Evolutionary conservation across 306 rosid species (phyloP), one percentile per base, ranked within the genome.

Genomic region (Lithocarpus polystachyus): DNA sequence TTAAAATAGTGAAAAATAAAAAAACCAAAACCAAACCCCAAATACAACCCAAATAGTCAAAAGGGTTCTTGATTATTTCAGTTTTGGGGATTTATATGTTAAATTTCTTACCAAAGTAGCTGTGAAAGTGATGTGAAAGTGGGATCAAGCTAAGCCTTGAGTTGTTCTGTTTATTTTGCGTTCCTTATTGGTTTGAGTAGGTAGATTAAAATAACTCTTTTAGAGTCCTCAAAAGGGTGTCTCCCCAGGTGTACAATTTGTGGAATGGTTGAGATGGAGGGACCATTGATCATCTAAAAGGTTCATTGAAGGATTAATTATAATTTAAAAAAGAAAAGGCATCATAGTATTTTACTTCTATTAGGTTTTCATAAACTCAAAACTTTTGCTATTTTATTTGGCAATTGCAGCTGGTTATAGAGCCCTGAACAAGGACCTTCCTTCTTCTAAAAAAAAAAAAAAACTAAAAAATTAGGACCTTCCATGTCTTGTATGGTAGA

Each of bases 61-160:
- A 75, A 45, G 10, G 86, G 79, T 62, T 80, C 81, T 84, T 72
- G 59, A 79, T 80, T 77, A 73, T 79, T 54, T 28, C 40, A 77
- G 18, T 18, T 24, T 14, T 13, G n/a, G 53, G 35, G 64, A 22
- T 37, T 24, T 73, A 28, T 70, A 56, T 65, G 9, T 56, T 71
- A 82, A 84, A 83, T 64, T 82, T 11, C n/a, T 0, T 20, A 15
- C 40, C 28, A 28, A 76, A 82, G 64, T 13, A 6, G 54, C 65
- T 56, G 72, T 74, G 86, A 85, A 76, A 48, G 69, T 73, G 86
- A 86, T 72, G 64, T 78, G 75, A 77, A 77, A 72, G 79, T 81
- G 81, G 83, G 84, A 60, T 85, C 88, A 86, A 83, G 82, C 75
- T 79, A 73, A 56, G 75, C 35, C 52, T 82, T 11, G 43, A 64